Conservation (phyloP, 305 asterid species). For the Fraxinus sp. region DNA sequence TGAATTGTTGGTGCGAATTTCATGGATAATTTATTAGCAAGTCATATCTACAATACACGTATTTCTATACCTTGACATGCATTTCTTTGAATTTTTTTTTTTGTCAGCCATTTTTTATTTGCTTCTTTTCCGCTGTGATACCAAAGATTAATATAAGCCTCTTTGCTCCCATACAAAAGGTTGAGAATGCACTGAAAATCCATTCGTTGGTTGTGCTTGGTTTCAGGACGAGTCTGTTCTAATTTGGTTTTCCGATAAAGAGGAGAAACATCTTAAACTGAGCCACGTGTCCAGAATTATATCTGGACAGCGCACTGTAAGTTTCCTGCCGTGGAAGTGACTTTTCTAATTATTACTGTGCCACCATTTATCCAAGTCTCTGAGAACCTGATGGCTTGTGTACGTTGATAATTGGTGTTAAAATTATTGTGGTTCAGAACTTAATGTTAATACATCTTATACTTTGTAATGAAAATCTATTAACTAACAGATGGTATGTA, state of each 20-base stretch:
- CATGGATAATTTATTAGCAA: conserved; percentile 5
- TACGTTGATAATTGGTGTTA: neutral
- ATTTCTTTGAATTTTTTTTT: neutral
- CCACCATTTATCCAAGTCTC: conserved; percentile 14
- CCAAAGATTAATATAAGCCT: neutral
- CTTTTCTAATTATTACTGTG: conserved; percentile 16
- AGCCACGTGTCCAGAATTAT: conserved; percentile 57
- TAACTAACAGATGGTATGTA: too few species aligned
- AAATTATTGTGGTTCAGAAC: conserved; percentile 1
- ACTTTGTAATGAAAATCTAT: neutral
- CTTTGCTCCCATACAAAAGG: neutral
- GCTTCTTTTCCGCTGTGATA: conserved; percentile 14
- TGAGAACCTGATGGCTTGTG: conserved; percentile 12
- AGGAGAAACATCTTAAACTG: conserved; percentile 58
- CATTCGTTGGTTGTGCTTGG: conserved; percentile 1
- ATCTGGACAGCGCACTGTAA: conserved; percentile 60
- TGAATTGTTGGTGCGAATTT: neutral
- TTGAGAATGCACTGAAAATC: neutral
- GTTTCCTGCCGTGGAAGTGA: conserved; percentile 13
- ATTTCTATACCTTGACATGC: conserved; percentile 1
- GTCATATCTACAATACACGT: neutral
- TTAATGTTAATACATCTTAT: neutral
- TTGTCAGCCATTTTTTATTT: conserved; percentile 8
- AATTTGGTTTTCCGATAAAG: conserved; percentile 61
- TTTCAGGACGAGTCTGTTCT: conserved; percentile 61